phyloP scores from a whole-genome alignment of 371 early-diverging fungal genomes.

The Apophysomyces ossiformis region DNA sequence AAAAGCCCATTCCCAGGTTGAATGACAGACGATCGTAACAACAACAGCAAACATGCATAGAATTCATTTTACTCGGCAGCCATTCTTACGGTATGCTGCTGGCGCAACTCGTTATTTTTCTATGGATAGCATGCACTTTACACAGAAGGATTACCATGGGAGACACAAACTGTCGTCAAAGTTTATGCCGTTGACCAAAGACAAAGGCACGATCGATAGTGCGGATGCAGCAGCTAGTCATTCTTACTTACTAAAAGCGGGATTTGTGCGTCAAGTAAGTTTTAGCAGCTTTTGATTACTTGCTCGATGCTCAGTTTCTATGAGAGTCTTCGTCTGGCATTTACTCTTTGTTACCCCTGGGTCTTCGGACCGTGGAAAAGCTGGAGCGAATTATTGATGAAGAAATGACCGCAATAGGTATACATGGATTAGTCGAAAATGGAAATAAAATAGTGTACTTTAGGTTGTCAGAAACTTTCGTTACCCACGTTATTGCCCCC shows the following conservation, averaged over 20 bases:
- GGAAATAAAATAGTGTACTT: not conserved
- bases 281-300: not conserved
- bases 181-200: constrained; percentile 43
- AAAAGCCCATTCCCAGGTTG: not conserved
- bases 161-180: constrained; percentile 49
- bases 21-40: not conserved
- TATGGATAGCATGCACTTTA: not conserved
- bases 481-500: constrained; percentile 72
- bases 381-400: constrained; percentile 79
- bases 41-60: not conserved
- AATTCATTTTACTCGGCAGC: no score
- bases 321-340: constrained; percentile 77
- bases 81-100: not conserved
- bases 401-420: constrained; percentile 77
- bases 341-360: constrained; percentile 82
- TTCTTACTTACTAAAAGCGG: constrained; percentile 51
- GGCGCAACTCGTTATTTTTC: not conserved
- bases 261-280: constrained; percentile 59
- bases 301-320: not conserved
- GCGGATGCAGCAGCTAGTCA: constrained; percentile 32
- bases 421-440: not conserved
- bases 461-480: constrained; percentile 76
- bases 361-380: constrained; percentile 74
- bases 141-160: constrained; percentile 28
- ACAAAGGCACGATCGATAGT: constrained; percentile 14